Evolutionary conservation across 192 early-diverging fungal genomes (phyloP).

Genomic region (Coemansia sp.): DNA sequence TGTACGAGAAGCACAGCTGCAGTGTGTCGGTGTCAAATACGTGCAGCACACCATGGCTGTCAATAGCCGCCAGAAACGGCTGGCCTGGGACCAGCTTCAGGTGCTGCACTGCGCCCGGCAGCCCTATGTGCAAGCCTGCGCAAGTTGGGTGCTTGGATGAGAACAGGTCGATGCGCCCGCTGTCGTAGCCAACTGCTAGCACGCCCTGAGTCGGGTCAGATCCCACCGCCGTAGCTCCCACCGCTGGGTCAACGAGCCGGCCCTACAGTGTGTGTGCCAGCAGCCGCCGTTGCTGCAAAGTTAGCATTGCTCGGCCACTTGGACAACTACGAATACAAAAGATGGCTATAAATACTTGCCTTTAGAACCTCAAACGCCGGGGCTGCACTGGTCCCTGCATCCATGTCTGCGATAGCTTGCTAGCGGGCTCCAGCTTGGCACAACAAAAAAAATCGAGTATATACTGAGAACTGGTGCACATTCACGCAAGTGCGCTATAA

Average conservation of each 20-base stretch:
- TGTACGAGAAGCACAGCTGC: conserved; percentile 27
- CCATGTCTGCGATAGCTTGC: neutral
- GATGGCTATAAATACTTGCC: too few relatives aligned
- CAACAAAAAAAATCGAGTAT: neutral
- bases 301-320: neutral
- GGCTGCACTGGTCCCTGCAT: neutral
- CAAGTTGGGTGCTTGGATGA: conserved; percentile 8
- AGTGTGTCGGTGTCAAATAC: conserved; percentile 37
- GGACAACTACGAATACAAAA: neutral
- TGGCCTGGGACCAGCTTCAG: conserved; percentile 20
- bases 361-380: conserved; percentile 12
- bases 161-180: conserved; percentile 26
- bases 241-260: conserved; percentile 20
- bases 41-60: conserved; percentile 21
- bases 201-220: conserved; percentile 35
- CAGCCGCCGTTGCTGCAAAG: neutral
- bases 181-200: conserved; percentile 28
- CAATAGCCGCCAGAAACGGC: conserved; percentile 24
- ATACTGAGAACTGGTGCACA: neutral
- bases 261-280: conserved; percentile 6
- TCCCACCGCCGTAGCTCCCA: conserved; percentile 28
- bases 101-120: conserved; percentile 9
- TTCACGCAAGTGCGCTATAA: neutral
- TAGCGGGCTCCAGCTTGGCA: neutral
- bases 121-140: conserved; percentile 4